phyloP scores from a whole-genome alignment of 805 yeast genomes.

The Saccharomycopsis sp. region DNA sequence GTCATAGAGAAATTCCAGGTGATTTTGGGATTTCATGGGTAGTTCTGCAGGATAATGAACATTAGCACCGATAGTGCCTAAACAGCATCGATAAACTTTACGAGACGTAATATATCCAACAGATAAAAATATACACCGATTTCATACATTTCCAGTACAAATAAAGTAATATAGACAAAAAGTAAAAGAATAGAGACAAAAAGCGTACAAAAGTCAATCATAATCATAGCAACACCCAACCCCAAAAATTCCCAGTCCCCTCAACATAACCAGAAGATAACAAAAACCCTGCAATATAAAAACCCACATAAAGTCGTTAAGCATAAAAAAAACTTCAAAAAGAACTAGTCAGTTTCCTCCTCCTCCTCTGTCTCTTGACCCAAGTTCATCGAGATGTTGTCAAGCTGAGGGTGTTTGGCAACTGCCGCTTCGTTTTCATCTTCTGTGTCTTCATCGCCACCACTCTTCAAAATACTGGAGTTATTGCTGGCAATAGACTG shows the following conservation, averaged over 20 bases:
- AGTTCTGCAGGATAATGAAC: no score
- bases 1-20: not conserved
- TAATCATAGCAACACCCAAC: no score
- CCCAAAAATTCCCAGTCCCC: not conserved
- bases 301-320: not conserved
- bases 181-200: not conserved
- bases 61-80: no score
- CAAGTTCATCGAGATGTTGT: not conserved
- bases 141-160: no score
- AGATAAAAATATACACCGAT: no score
- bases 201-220: no score
- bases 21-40: no score
- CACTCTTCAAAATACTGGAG: conserved; percentile 18
- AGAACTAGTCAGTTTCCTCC: not conserved
- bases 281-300: not conserved
- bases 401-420: not conserved
- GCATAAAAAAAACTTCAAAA: not conserved
- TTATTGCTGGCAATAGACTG: conserved; percentile 5
- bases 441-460: conserved; percentile 25
- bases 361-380: not conserved
- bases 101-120: no score
- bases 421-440: conserved; percentile 20
- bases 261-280: not conserved
- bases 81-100: no score
- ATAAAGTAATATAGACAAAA: no score